Evolutionary conservation across 2,329 filamentous ascomycete genomes (phyloP).

Genomic region (Trichoderma sp.): DNA sequence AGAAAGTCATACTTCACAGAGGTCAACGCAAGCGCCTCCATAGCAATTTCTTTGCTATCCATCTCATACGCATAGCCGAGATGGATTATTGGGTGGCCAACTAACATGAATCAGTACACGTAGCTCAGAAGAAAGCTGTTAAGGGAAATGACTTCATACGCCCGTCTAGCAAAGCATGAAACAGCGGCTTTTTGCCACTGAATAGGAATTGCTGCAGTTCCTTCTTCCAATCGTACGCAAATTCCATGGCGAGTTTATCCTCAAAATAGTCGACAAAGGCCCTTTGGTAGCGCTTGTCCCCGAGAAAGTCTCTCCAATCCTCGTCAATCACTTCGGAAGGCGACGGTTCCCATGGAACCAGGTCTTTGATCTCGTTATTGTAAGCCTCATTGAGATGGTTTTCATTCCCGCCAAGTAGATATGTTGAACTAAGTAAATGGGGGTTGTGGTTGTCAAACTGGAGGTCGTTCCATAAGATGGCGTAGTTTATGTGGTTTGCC

Average conservation of each 20-base stretch:
- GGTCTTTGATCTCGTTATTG: constrained; percentile 69
- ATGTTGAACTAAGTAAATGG: constrained; percentile 83
- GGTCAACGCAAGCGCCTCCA: constrained; percentile 80
- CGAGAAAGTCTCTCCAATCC: constrained; percentile 87
- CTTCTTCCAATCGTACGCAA: constrained; percentile 82
- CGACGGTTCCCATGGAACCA: constrained; percentile 82
- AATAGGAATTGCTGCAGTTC: constrained; percentile 79
- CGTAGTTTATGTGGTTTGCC: constrained; percentile 88
- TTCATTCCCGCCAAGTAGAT: constrained; percentile 76
- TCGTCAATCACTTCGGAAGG: constrained; percentile 80
- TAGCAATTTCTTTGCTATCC: constrained; percentile 79
- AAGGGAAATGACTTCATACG: constrained; percentile 56
- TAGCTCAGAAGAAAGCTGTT: neutral
- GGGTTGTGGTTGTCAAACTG: constrained; percentile 82
- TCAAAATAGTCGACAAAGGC: constrained; percentile 96
- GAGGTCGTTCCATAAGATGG: constrained; percentile 76
- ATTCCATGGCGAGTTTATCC: constrained; percentile 75
- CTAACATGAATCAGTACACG: constrained; percentile 48
- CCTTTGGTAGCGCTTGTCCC: constrained; percentile 79
- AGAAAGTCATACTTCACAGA: constrained; percentile 62
- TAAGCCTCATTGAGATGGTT: constrained; percentile 80
- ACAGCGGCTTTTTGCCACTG: constrained; percentile 71
- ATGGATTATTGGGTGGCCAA: constrained; percentile 92
- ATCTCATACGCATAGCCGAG: constrained; percentile 93
- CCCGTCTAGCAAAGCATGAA: constrained; percentile 78